Evolutionary conservation across 2,329 filamentous ascomycete genomes (phyloP).

Genomic region (Rhynchosporium agropyri): DNA sequence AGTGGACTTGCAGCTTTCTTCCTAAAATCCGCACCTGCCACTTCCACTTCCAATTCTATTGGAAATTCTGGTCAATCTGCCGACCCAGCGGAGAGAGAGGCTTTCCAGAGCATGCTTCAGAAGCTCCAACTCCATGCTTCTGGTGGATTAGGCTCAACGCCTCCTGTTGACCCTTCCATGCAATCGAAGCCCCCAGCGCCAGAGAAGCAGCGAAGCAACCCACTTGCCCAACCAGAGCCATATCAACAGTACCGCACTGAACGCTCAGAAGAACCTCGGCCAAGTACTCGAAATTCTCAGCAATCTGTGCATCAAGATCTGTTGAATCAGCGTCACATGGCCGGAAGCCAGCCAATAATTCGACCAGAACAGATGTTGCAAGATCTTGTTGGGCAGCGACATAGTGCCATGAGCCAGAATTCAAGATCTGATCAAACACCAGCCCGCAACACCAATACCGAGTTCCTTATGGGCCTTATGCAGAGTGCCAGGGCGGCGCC

Average conservation of each 20-base stretch:
- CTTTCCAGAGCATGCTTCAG: constrained; percentile 78
- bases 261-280: constrained; percentile 38
- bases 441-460: constrained; percentile 61
- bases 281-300: constrained; percentile 41
- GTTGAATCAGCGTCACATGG: constrained; percentile 48
- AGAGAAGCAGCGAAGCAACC: constrained; percentile 50
- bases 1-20: constrained; percentile 32
- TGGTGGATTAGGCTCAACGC: constrained; percentile 45
- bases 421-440: constrained; percentile 52
- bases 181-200: constrained; percentile 42
- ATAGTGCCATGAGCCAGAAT: constrained; percentile 56
- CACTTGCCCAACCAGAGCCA: constrained; percentile 49
- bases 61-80: constrained; percentile 10
- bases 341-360: constrained; percentile 45
- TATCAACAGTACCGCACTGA: constrained; percentile 46
- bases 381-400: constrained; percentile 62
- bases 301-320: constrained; percentile 53
- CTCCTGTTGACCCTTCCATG: constrained; percentile 45
- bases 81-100: constrained; percentile 70
- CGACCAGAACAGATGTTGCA: constrained; percentile 63
- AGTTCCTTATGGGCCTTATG: constrained; percentile 87
- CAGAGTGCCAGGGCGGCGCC: constrained; percentile 54
- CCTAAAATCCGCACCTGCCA: constrained; percentile 29
- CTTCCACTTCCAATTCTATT: constrained; percentile 24
- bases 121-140: constrained; percentile 69